Base-by-base conservation (phyloP, 805 yeast genomes). In the Cyberlindnera xylosilytica region DNA sequence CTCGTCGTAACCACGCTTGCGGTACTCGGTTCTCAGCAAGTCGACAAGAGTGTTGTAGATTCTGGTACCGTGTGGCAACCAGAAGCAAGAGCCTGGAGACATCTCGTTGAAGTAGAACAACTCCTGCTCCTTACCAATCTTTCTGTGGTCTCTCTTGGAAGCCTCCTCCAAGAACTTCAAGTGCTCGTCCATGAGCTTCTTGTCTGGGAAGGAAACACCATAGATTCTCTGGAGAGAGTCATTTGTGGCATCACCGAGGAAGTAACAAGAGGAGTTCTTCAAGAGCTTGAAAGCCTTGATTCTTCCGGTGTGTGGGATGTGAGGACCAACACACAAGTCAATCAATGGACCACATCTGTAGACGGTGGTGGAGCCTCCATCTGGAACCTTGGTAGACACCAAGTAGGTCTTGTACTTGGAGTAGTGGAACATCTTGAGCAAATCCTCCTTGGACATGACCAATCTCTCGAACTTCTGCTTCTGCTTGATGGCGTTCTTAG, bases 51-150 rank as follows among this genome's bases (percentile, higher is more conserved):
- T 79, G 68, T 87, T 87, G 77, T 93, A 93, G 62, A 93, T 93
- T 72, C 98, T 85, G 37, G 99, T 82, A 69, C 99, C 99, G 61
- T 91, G 99, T 39, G 99, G 99, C 58, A 93, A 77, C 98, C 98
- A 93, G 80, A 93, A 93, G 47, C 96, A 90, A 31, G 95, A 81
- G 53, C 99, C 99, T 42, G 99, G 99, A 16, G 97, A 87, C 84
- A 91, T 70, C 68, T 93, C 99, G 67, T 93, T 81, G 79, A 93
- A 93, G 69, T 83, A 79, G 71, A 90, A 93, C 60, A 93, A 76
- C 63, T 93, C 98, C 71, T 93, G 99, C 59, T 93, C 98, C 60
- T 72, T 84, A 65, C 99, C 99, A 53, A 93, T 83, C 69, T 83
- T 90, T 70, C 99, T 81, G 69, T 93, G 99, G 64, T 87, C 95